Percentiles rank a stretch among this genome's conserved stretches.
phyloP scores from a whole-genome alignment of 2,329 filamentous ascomycete species.

The Exophiala aquamarina region DNA sequence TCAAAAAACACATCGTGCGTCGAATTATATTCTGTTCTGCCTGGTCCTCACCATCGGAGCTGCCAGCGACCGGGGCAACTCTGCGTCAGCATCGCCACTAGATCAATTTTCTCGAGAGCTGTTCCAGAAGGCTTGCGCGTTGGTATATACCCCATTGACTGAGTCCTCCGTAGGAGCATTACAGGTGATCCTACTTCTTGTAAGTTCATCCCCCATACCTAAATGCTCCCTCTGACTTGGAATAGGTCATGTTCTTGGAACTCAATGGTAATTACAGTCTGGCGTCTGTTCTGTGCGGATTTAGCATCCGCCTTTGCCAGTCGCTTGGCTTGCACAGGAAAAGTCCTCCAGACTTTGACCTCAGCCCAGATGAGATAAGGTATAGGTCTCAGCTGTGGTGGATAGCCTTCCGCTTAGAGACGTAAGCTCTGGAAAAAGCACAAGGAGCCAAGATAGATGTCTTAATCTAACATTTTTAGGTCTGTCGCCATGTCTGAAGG shows the following conservation, averaged over 20 bases:
- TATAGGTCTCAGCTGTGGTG: conserved; percentile 4
- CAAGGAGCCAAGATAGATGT: background rate
- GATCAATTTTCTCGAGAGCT: conserved; percentile 2
- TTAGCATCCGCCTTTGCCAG: conserved; percentile 3
- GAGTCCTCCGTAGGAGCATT: background rate
- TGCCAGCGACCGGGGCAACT: background rate
- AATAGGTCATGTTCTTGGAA: conserved; percentile 2
- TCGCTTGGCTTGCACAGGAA: background rate
- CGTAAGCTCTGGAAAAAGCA: background rate
- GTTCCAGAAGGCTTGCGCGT: conserved; percentile 1
- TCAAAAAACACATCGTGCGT: background rate
- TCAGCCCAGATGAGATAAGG: conserved; percentile 1
- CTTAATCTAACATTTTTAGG: background rate
- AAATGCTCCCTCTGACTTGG: background rate
- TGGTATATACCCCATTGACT: background rate
- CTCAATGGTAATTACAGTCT: conserved; percentile 1
- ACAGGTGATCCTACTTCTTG: conserved; percentile 6
- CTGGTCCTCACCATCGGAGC: conserved; percentile 2
- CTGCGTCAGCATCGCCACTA: background rate
- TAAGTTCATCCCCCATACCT: background rate
- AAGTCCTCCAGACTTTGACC: conserved; percentile 1
- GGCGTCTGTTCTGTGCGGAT: background rate
- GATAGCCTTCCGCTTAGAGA: conserved; percentile 1
- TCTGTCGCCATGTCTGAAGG: conserved; percentile 1
- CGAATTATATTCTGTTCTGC: conserved; percentile 3